Evolutionary conservation across 768 basidiomycete species (phyloP).

Genomic region (Lentinula lateritia): DNA sequence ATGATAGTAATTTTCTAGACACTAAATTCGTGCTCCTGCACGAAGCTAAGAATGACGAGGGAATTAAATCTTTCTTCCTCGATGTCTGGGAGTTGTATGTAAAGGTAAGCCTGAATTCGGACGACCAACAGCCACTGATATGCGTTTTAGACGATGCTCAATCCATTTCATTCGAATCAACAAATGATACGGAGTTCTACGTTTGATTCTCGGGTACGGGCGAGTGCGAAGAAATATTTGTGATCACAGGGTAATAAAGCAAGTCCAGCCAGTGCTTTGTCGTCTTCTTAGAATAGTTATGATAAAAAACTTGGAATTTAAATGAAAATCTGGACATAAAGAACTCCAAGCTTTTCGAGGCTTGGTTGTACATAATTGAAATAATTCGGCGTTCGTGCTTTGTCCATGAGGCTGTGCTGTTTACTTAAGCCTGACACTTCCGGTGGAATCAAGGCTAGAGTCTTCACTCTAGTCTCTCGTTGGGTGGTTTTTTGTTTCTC

Average conservation of each 20-base stretch:
- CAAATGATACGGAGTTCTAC: slow-evolving; percentile 70
- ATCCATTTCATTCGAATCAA: slow-evolving; percentile 96
- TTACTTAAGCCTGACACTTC: background rate
- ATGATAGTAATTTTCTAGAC: slow-evolving; percentile 42
- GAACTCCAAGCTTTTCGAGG: too few species aligned
- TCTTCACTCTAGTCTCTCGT: slow-evolving; percentile 23
- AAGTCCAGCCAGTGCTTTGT: background rate
- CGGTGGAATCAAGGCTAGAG: background rate
- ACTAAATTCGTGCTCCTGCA: slow-evolving; percentile 94
- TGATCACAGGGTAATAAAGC: slow-evolving; percentile 17
- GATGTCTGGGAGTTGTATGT: slow-evolving; percentile 98
- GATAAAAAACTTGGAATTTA: too few species aligned
- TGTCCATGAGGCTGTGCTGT: background rate
- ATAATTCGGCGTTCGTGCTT: background rate
- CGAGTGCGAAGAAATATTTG: slow-evolving; percentile 83
- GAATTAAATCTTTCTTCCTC: slow-evolving; percentile 86
- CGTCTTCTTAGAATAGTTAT: too few species aligned
- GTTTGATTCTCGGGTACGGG: slow-evolving; percentile 81
- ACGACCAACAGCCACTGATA: slow-evolving; percentile 7
- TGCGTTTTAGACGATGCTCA: slow-evolving; percentile 65
- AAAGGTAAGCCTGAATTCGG: slow-evolving; percentile 55
- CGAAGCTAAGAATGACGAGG: slow-evolving; percentile 95
- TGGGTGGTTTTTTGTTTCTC: slow-evolving; percentile 25
- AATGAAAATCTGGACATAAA: too few species aligned
- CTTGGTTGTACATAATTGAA: too few species aligned